Base-by-base conservation (phyloP, 2,329 filamentous ascomycete genomes). In the Polychaeton citri region DNA sequence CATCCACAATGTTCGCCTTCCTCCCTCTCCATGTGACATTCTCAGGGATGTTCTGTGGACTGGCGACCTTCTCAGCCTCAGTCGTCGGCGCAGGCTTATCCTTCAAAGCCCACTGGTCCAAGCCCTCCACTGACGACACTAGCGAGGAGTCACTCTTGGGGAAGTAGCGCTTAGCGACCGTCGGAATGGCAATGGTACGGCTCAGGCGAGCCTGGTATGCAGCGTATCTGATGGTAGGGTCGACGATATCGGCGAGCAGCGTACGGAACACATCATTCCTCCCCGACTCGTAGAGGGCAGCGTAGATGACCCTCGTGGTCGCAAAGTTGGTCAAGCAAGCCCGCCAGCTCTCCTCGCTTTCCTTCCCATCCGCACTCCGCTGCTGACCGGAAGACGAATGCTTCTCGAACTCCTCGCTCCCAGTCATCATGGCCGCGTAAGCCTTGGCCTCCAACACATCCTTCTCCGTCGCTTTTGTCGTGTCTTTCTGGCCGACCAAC, bases 191-290 rank as follows among this genome's bases (percentile, higher is more conserved):
- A 36, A 86, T 74, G 2, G 86, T 94, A 30, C 90, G 77, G 0
- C 88, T 82, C 20, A 93, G 74, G 55, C 88, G 81, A 55, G 86
- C 71, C 59, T 94, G 86, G 57, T 96, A 96, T 13, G 90, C 86
- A 21, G 87, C 87, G 58, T 92, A 96, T 43, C 88, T 79, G 50
- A 98, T 83, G 43, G 86, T 93, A 2, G 87, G 87, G 55, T 98
- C 90, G 42, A 94, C 79, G 4, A 82, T 92, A 49, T 82, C 79
- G 33, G 80, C 76, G 38, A 98, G 65, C 17, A 95, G 69, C 42
- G 96, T 88, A 54, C 82, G 86, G 67, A 84, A 90, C 21, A 81
- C 66, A 39, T 94, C 88, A 42, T 76, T 79, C 54, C 76, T 79
- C 43, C 63, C 74, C 42, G 72, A 66, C 19, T 71, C 68, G 13